phyloP scores from a whole-genome alignment of 2,329 filamentous ascomycete genomes.

The Diaporthe capsici region DNA sequence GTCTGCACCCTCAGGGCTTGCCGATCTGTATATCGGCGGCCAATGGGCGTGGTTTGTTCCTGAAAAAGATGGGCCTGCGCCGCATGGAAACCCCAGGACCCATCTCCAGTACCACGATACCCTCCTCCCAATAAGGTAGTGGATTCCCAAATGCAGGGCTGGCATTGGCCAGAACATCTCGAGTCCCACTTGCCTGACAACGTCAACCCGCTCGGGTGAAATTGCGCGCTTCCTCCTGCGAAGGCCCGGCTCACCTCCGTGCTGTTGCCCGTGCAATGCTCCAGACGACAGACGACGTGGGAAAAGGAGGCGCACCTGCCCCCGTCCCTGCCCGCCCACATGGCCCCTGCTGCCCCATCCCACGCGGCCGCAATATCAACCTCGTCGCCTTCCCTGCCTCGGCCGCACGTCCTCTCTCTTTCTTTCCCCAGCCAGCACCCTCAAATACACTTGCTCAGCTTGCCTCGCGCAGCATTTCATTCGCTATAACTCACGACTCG shows the following conservation, averaged over 20 bases:
- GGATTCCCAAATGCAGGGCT: not conserved
- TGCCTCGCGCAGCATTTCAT: constrained; percentile 41
- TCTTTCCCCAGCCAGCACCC: constrained; percentile 20
- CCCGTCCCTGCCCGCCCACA: constrained; percentile 21
- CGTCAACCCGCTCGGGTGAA: constrained; percentile 38
- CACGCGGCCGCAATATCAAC: constrained; percentile 21
- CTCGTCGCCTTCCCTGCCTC: constrained; percentile 23
- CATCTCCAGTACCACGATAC: constrained; percentile 7
- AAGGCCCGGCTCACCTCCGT: constrained; percentile 26
- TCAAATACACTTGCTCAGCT: constrained; percentile 33
- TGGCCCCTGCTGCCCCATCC: constrained; percentile 6
- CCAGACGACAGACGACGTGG: not conserved
- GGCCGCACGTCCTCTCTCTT: constrained; percentile 13
- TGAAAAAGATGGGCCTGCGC: constrained; percentile 13
- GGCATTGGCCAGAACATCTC: constrained; percentile 25
- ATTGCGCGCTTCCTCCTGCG: constrained; percentile 37
- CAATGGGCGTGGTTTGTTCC: constrained; percentile 22
- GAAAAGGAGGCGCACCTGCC: constrained; percentile 35
- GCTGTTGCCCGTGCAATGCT: not conserved
- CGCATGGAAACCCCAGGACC: constrained; percentile 26
- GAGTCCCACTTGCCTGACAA: constrained; percentile 38
- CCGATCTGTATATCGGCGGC: constrained; percentile 24
- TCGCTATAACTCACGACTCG: constrained; percentile 27
- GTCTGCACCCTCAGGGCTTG: constrained; percentile 19
- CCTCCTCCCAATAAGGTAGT: constrained; percentile 27